These are phyloP conservation scores for Hericium rajendrae DNA, from an alignment of 768 basidiomycete species.

Conservation along the genomic window DNA sequence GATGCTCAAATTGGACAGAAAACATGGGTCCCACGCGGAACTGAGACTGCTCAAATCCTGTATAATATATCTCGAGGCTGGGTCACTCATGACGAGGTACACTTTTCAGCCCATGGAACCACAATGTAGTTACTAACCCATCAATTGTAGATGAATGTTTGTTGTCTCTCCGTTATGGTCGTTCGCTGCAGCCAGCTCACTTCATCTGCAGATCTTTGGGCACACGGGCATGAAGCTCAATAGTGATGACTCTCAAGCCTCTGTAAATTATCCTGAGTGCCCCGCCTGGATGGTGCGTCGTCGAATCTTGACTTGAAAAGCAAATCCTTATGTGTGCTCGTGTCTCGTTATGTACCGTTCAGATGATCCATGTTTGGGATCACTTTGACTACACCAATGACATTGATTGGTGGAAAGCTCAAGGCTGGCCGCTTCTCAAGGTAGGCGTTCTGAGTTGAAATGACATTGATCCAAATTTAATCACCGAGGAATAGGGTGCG, in stretches of 20 bases:
- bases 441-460: slow-evolving; percentile 20
- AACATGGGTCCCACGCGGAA: slow-evolving; percentile 66
- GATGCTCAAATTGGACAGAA: slow-evolving; percentile 30
- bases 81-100: slow-evolving; percentile 72
- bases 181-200: background rate
- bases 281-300: slow-evolving; percentile 62
- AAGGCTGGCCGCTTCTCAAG: slow-evolving; percentile 72
- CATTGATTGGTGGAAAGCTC: slow-evolving; percentile 54
- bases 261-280: slow-evolving; percentile 67
- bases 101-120: background rate
- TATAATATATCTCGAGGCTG: slow-evolving; percentile 71
- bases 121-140: background rate
- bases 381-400: slow-evolving; percentile 70
- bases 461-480: background rate
- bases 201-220: slow-evolving; percentile 51
- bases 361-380: slow-evolving; percentile 79
- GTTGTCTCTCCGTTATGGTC: too few relatives aligned
- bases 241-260: slow-evolving; percentile 44
- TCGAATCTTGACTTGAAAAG: too few relatives aligned
- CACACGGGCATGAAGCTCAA: slow-evolving; percentile 67
- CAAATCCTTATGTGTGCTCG: background rate
- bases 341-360: background rate
- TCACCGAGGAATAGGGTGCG: slow-evolving; percentile 34
- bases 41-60: slow-evolving; percentile 51
- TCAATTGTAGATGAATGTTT: slow-evolving; percentile 49